These are phyloP conservation scores for Letharia lupina DNA, from an alignment of 495 filamentous ascomycete genomes.

Conservation along the genomic window DNA sequence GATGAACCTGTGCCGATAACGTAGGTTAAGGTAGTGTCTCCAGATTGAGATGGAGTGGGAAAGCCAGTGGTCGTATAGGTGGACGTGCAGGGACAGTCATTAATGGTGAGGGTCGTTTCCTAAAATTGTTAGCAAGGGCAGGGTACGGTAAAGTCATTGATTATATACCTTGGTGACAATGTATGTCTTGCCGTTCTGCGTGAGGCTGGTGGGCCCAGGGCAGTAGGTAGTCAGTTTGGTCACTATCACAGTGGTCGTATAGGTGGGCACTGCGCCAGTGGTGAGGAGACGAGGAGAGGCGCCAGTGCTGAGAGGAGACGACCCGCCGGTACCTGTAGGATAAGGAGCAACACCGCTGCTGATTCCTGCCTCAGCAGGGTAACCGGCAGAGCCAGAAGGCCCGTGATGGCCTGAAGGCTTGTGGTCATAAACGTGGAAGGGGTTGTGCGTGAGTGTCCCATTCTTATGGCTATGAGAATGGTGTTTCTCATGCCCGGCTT, in stretches of 20 bases:
- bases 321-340: constrained; percentile 4
- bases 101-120: constrained; percentile 27
- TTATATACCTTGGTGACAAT: constrained; percentile 57
- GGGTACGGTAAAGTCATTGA: background rate
- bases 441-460: constrained; percentile 2
- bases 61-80: constrained; percentile 14
- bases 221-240: constrained; percentile 17
- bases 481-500: constrained; percentile 31
- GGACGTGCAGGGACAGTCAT: constrained; percentile 17
- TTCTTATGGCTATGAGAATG: constrained; percentile 24
- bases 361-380: background rate
- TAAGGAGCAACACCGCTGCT: constrained; percentile 8
- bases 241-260: constrained; percentile 9
- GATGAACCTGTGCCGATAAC: constrained; percentile 47
- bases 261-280: constrained; percentile 13
- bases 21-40: constrained; percentile 52
- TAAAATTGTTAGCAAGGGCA: background rate
- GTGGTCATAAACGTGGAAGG: background rate
- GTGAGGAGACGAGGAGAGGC: constrained; percentile 7
- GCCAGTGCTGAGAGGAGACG: constrained; percentile 8
- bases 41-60: constrained; percentile 23
- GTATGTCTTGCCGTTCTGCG: constrained; percentile 63
- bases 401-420: background rate
- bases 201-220: constrained; percentile 37
- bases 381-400: constrained; percentile 2